Evolutionary conservation across 225 moss, liverwort and hornwort genomes (phyloP).

Genomic region (Lunularia cruciata): DNA sequence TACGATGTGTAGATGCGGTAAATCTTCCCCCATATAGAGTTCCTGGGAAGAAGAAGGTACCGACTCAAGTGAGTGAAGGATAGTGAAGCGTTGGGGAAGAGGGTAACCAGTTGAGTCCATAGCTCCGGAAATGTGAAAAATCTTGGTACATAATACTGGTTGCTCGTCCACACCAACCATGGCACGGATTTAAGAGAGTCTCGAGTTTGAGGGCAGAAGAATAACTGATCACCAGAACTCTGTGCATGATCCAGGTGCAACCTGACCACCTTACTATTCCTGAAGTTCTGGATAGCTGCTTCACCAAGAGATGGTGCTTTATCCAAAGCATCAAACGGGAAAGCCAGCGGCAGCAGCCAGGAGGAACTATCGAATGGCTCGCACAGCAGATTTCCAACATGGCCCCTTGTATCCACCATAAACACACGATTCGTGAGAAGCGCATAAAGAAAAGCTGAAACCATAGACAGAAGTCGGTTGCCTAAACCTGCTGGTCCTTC

Average conservation of each 20-base stretch:
- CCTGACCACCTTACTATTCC: slow-evolving; percentile 33
- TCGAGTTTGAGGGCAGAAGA: slow-evolving; percentile 55
- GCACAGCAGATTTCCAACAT: slow-evolving; percentile 58
- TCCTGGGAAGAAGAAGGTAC: slow-evolving; percentile 61
- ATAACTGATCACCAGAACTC: slow-evolving; percentile 37
- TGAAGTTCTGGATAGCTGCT: slow-evolving; percentile 24
- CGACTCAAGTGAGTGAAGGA: slow-evolving; percentile 74
- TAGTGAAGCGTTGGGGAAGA: slow-evolving; percentile 69
- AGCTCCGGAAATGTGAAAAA: slow-evolving; percentile 60
- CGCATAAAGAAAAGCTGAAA: slow-evolving; percentile 68
- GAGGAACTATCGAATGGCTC: slow-evolving; percentile 63
- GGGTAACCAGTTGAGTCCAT: slow-evolving; percentile 47
- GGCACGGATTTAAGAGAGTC: slow-evolving; percentile 42
- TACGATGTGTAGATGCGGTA: slow-evolving; percentile 50
- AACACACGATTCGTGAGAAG: slow-evolving; percentile 62
- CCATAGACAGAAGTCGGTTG: slow-evolving; percentile 67
- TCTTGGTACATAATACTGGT: slow-evolving; percentile 79
- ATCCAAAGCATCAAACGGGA: slow-evolving; percentile 21
- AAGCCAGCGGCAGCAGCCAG: slow-evolving; percentile 58
- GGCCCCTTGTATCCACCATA: slow-evolving; percentile 50
- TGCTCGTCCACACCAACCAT: slow-evolving; percentile 75
- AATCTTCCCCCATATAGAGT: slow-evolving; percentile 64
- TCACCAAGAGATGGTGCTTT: slow-evolving; percentile 37
- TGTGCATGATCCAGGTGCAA: slow-evolving; percentile 58
- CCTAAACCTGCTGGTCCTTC: slow-evolving; percentile 79